Conservation (phyloP, 2,329 filamentous ascomycete species). For the Coniella vitis region DNA sequence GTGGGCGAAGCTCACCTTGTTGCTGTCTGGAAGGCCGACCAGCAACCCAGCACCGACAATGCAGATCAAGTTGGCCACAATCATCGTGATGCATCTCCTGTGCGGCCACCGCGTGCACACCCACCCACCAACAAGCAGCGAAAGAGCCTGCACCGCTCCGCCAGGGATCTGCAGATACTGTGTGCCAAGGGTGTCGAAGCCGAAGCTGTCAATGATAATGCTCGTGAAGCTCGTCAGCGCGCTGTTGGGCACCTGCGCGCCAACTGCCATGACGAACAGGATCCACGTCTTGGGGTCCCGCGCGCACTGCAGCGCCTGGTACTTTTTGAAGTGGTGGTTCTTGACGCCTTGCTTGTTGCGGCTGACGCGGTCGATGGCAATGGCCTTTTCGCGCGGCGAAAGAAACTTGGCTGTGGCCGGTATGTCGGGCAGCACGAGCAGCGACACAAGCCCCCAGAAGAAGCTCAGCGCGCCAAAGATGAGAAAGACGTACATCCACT, state of each 20-base stretch:
- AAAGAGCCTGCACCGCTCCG: slow-evolving; percentile 49
- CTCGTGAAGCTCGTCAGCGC: slow-evolving; percentile 30
- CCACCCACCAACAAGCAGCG: slow-evolving; percentile 42
- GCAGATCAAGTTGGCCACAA: slow-evolving; percentile 46
- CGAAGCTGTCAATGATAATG: slow-evolving; percentile 27
- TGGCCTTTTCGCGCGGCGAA: slow-evolving; percentile 44
- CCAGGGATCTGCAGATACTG: slow-evolving; percentile 48
- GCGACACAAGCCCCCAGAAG: slow-evolving; percentile 48
- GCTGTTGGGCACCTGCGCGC: slow-evolving; percentile 24
- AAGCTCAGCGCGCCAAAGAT: slow-evolving; percentile 51
- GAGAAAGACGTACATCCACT: slow-evolving; percentile 53
- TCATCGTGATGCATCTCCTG: slow-evolving; percentile 47
- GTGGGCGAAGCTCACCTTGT: slow-evolving; percentile 29
- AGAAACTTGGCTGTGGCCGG: slow-evolving; percentile 58
- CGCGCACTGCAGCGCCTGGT: slow-evolving; percentile 40
- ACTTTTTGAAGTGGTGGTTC: slow-evolving; percentile 40
- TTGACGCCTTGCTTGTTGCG: slow-evolving; percentile 47
- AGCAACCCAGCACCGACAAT: slow-evolving; percentile 46
- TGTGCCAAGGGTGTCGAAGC: slow-evolving; percentile 23
- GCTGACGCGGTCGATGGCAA: slow-evolving; percentile 46
- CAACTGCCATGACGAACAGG: slow-evolving; percentile 34
- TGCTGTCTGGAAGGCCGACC: slow-evolving; percentile 40
- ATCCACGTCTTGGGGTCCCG: slow-evolving; percentile 54
- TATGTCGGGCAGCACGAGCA: slow-evolving; percentile 54
- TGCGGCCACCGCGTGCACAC: slow-evolving; percentile 46